Conservation (phyloP, 1,284 basidiomycete genomes). For the Laetiporus sulphureus region DNA sequence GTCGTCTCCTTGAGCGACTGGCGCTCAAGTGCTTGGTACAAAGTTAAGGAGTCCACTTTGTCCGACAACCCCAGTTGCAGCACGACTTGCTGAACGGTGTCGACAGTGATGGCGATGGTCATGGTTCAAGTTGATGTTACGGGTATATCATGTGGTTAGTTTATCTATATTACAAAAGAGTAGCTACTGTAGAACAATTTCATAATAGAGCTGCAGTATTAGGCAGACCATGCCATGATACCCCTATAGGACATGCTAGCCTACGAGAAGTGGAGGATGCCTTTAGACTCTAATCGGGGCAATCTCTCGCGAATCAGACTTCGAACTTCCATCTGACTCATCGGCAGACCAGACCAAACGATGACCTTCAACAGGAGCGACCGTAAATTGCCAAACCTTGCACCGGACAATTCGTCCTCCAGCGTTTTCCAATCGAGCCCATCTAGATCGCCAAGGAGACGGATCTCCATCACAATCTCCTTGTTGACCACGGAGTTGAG, state of each 20-base stretch:
- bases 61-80: too few relatives aligned
- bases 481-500: constrained; percentile 12
- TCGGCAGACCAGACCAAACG: constrained; percentile 20
- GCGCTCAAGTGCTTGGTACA: too few relatives aligned
- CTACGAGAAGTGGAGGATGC: constrained; percentile 14
- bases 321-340: constrained; percentile 14
- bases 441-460: constrained; percentile 22
- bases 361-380: constrained; percentile 16
- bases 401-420: constrained; percentile 10
- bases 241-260: too few relatives aligned
- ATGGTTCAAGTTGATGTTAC: not conserved
- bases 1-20: too few relatives aligned
- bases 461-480: constrained; percentile 13
- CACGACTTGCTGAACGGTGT: too few relatives aligned
- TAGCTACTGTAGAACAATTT: not conserved
- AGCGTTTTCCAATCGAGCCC: constrained; percentile 22
- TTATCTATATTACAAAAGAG: not conserved
- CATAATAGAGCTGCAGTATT: too few relatives aligned
- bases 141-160: not conserved
- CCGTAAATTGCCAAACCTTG: constrained; percentile 14
- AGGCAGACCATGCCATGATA: too few relatives aligned
- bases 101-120: not conserved
- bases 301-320: constrained; percentile 14
- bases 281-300: constrained; percentile 14
- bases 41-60: too few relatives aligned